Evolutionary conservation across 352 stramenopile species (phyloP).

Genomic region (Albugo candida): DNA sequence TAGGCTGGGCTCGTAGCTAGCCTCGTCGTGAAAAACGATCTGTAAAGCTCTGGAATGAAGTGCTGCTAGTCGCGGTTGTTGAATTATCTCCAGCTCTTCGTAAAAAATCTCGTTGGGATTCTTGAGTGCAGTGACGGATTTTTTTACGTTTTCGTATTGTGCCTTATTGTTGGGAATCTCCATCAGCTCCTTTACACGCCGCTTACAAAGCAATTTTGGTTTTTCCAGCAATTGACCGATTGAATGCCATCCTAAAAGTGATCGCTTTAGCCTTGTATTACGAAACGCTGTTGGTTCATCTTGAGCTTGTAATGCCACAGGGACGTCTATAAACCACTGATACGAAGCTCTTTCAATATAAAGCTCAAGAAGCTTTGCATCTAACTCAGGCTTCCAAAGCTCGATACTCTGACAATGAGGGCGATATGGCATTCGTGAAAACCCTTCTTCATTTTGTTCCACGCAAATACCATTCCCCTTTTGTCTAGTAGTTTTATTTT

Average conservation of each 20-base stretch:
- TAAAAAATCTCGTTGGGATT: slow-evolving; percentile 52
- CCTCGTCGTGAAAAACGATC: slow-evolving; percentile 57
- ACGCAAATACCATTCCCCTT: too few relatives aligned
- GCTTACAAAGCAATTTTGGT: slow-evolving; percentile 37
- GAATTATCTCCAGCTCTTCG: slow-evolving; percentile 33
- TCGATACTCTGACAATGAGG: neutral
- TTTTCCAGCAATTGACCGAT: slow-evolving; percentile 37
- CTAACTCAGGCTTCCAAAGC: slow-evolving; percentile 32
- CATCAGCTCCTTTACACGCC: slow-evolving; percentile 48
- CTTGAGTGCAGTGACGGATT: slow-evolving; percentile 35
- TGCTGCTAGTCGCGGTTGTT: slow-evolving; percentile 36
- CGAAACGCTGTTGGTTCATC: slow-evolving; percentile 50
- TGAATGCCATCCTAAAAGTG: slow-evolving; percentile 53
- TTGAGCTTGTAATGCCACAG: slow-evolving; percentile 35
- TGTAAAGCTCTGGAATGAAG: slow-evolving; percentile 51
- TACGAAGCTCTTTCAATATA: slow-evolving; percentile 57
- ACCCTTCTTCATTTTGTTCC: too few relatives aligned
- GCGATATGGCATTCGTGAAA: too few relatives aligned
- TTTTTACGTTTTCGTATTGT: slow-evolving; percentile 34
- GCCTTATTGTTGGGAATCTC: slow-evolving; percentile 35
- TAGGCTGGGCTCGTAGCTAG: slow-evolving; percentile 48
- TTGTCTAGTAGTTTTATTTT: too few relatives aligned
- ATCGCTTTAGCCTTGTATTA: slow-evolving; percentile 24
- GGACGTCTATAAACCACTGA: slow-evolving; percentile 63
- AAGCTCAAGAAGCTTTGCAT: slow-evolving; percentile 39